phyloP scores from a whole-genome alignment of 768 basidiomycete species.

The Crepidotus variabilis region DNA sequence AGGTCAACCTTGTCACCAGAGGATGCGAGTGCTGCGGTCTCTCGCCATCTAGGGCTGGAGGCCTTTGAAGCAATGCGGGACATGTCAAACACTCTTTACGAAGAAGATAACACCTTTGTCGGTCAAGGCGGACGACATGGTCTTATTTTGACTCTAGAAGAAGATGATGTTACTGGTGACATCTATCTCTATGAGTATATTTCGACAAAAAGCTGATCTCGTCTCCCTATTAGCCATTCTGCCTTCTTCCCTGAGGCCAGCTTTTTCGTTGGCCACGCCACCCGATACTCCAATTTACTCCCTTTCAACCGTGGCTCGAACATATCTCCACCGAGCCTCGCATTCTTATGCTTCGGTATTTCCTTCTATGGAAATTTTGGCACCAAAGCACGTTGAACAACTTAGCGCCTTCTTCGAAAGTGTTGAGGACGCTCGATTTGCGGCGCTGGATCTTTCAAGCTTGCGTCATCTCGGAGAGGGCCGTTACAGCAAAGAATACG shows the following conservation, averaged over 20 bases:
- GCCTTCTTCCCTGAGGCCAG: slow-evolving; percentile 43
- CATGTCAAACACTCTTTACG: slow-evolving; percentile 22
- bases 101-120: slow-evolving; percentile 47
- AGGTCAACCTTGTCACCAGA: slow-evolving; percentile 41
- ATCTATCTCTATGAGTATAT: slow-evolving; percentile 12
- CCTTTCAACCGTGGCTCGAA: slow-evolving; percentile 50
- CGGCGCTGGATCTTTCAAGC: slow-evolving; percentile 55
- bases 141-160: slow-evolving; percentile 54
- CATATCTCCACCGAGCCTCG: slow-evolving; percentile 54
- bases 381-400: slow-evolving; percentile 27
- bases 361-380: slow-evolving; percentile 27
- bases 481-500: slow-evolving; percentile 51
- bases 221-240: slow-evolving; percentile 43
- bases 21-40: slow-evolving; percentile 56
- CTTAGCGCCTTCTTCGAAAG: slow-evolving; percentile 53
- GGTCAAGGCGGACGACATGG: slow-evolving; percentile 49
- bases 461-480: slow-evolving; percentile 52
- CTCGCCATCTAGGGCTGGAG: slow-evolving; percentile 72
- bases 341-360: slow-evolving; percentile 56
- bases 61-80: slow-evolving; percentile 48
- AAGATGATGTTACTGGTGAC: slow-evolving; percentile 51
- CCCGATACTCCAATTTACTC: slow-evolving; percentile 30
- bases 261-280: slow-evolving; percentile 39
- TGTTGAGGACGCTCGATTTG: slow-evolving; percentile 49
- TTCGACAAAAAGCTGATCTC: neutral